Percentiles rank a stretch among this genome's conserved stretches.
These are phyloP conservation scores for Ascochyta koolunga DNA, from an alignment of 2,329 filamentous ascomycete genomes.

Conservation along the genomic window DNA sequence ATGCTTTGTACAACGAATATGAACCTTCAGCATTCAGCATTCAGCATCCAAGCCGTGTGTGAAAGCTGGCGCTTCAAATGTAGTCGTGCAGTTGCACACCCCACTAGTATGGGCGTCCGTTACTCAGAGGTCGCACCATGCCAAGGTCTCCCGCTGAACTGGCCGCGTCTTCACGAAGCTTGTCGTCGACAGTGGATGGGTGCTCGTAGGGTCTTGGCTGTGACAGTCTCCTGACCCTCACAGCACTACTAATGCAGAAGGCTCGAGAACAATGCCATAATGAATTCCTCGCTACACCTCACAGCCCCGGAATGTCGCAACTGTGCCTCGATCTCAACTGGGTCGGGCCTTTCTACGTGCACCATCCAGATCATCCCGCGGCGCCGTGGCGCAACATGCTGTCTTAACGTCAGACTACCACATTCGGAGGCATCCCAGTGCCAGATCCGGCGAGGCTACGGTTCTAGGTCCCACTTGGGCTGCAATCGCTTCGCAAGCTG, in stretches of 20 bases:
- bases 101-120: neutral
- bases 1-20: conserved; percentile 10
- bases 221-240: neutral
- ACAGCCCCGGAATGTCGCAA: conserved; percentile 11
- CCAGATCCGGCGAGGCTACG: conserved; percentile 2
- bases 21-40: neutral
- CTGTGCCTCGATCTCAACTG: conserved; percentile 1
- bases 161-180: neutral
- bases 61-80: neutral
- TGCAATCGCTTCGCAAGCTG: conserved; percentile 3
- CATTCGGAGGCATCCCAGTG: neutral
- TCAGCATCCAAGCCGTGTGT: neutral
- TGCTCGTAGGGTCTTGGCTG: neutral
- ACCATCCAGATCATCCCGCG: conserved; percentile 1
- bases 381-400: conserved; percentile 6
- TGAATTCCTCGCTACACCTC: neutral
- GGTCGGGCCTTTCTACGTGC: neutral
- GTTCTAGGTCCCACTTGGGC: neutral
- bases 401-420: conserved; percentile 1
- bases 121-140: neutral
- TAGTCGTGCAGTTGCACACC: neutral
- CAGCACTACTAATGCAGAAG: neutral
- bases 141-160: neutral
- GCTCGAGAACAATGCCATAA: neutral
- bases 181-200: neutral